These are phyloP conservation scores for Pyrenochaeta sp. DNA, from an alignment of 2,329 filamentous ascomycete species.

Conservation along the genomic window DNA sequence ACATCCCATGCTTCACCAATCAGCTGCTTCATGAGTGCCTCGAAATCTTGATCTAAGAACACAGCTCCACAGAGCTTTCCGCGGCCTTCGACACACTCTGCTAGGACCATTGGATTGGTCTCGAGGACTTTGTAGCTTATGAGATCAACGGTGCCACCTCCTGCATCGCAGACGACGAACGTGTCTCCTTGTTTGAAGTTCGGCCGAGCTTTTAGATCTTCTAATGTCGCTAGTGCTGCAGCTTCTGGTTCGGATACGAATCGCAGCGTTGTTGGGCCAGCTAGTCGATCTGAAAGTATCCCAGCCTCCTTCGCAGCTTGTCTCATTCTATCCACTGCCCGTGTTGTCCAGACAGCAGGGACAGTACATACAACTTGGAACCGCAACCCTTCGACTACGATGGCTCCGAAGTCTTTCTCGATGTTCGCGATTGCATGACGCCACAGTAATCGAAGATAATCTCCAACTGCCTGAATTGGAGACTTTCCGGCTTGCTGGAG, in stretches of 20 bases:
- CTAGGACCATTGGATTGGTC: conserved; percentile 15
- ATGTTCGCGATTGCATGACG: conserved; percentile 15
- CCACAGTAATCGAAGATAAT: conserved; percentile 25
- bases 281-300: not conserved
- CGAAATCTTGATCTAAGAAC: conserved; percentile 27
- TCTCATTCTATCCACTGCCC: conserved; percentile 11
- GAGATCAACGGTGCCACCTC: conserved; percentile 34
- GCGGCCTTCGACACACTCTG: conserved; percentile 16
- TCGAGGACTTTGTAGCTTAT: conserved; percentile 30
- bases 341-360: conserved; percentile 20
- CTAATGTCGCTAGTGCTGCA: conserved; percentile 36
- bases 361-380: conserved; percentile 20
- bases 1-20: conserved; percentile 17
- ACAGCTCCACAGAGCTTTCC: conserved; percentile 26
- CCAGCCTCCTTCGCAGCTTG: conserved; percentile 13
- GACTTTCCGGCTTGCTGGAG: conserved; percentile 11
- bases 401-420: conserved; percentile 7
- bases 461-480: conserved; percentile 13
- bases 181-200: conserved; percentile 18
- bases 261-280: conserved; percentile 6
- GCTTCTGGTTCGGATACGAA: conserved; percentile 43
- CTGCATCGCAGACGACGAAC: conserved; percentile 32
- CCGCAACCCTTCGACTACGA: conserved; percentile 1
- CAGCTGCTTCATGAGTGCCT: conserved; percentile 11
- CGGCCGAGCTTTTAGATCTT: conserved; percentile 19